Evolutionary conservation across 345 rosid genomes (phyloP), one percentile per base, ranked within the genome.

Genomic region (Eucalyptus shirleyi): DNA sequence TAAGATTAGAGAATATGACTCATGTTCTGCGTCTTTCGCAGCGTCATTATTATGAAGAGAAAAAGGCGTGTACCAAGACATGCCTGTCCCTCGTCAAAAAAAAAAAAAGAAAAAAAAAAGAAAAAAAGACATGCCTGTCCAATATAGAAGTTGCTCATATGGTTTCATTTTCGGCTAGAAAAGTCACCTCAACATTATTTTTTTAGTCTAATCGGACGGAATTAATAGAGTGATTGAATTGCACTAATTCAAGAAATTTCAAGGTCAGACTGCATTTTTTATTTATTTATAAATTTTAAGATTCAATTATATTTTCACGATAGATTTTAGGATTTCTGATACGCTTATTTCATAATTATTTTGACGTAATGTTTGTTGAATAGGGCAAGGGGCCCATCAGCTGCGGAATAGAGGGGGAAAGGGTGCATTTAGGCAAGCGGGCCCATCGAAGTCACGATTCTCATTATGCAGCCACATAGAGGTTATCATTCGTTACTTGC

Each of bases 181-280:
- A 40, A 40, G 83, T 12, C 13, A 21, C 14, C 11, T 34, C 24
- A 13, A 12, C 45, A 37, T 37, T 37, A 37, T 72, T 37, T 23
- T 23, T 3, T 19, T 19, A 72, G 15, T 11, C 2, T 11, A 34
- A 72, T 37, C 11, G 28, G 8, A 72, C 6, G 3, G 5, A 77
- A 23, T 37, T 37, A 72, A 19, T 2, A 13, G 2, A 72, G 28
- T 3, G 16, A 37, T 6, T 77, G 4, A 9, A 77, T 40, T 77
- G 28, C 15, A 77, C 9, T 77, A 19, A 6, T 19, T 37, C 2
- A 13, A 40, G 4, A 77, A 12, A 4, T 77, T 19, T 37, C 11
- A 37, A 21, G 2, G 24, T 40, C 2, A 9, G 8, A 37, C 4
- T 37, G 9, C 3, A 37, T 2, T 5, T 19, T 6, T 15, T 4